These are phyloP conservation scores for Lizanozyma gosingica DNA, from an alignment of 1,139 yeast genomes.

Conservation along the genomic window DNA sequence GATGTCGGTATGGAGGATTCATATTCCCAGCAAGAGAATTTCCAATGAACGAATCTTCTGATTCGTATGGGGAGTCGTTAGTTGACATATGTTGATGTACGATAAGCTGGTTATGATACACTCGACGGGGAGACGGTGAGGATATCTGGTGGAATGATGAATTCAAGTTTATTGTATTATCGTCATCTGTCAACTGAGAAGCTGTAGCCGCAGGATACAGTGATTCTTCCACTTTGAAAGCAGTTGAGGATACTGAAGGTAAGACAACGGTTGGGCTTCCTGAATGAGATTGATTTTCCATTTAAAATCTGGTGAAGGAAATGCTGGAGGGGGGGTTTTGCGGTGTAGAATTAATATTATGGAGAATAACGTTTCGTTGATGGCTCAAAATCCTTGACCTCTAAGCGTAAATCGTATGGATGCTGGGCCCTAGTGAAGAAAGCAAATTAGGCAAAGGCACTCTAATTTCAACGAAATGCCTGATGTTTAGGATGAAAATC, in stretches of 20 bases:
- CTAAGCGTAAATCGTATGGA: too few species aligned
- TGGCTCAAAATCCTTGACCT: too few species aligned
- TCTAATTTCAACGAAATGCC: too few species aligned
- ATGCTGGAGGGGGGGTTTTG: too few species aligned
- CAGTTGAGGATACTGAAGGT: too few species aligned
- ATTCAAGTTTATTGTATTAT: not conserved
- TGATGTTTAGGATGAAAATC: too few species aligned
- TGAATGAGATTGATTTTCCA: not conserved
- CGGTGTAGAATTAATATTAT: too few species aligned
- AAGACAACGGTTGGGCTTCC: not conserved
- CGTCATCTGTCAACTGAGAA: not conserved
- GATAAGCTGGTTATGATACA: not conserved
- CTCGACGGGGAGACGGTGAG: not conserved
- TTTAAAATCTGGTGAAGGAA: not conserved
- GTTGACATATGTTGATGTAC: not conserved
- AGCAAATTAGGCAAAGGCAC: too few species aligned
- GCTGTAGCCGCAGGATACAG: not conserved
- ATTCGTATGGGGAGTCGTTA: not conserved
- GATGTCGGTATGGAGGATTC: not conserved
- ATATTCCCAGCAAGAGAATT: not conserved
- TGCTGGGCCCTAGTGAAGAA: too few species aligned
- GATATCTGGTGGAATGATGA: not conserved
- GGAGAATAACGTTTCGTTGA: too few species aligned
- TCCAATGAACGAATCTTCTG: not conserved
- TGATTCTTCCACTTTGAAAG: not conserved